Base-by-base conservation (phyloP, 805 yeast genomes). In the Kazachstania kunashirensis region DNA sequence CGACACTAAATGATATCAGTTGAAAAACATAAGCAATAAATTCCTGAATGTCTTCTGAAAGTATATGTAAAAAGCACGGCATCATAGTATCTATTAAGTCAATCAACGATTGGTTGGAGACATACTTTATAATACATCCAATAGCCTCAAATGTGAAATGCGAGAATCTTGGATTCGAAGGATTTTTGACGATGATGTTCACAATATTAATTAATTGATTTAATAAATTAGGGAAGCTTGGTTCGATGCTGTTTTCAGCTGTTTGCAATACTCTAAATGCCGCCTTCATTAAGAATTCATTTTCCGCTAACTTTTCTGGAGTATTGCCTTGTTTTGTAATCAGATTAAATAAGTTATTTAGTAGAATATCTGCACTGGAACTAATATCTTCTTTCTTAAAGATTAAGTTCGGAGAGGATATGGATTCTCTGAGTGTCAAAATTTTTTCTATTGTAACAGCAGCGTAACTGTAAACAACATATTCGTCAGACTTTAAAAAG, bases 11-110 rank as follows among this genome's bases (percentile, higher is more conserved):
- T 1, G 96, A 79, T 40, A 92, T 66, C n/a, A 92, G 69, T 63
- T 92, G 99, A 61, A 94, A 81, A 5, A 81, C 77, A 53, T 92
- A 92, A 9, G 97, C 96, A 13, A 84, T 77, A 55, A 92, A 92
- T 62, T 92, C 99, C 49, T 88, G 89, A 31, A 92, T 82, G 49
- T 92, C 97, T 34, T 77, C 76, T 15, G 83, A 79, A 38, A 92
- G 66, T 20, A 88, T 73, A 1, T 62, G 61, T 42, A 88, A 62
- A 39, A 84, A 65, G 2, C 76, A 68, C 6, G 94, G 89, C 49
- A 88, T 68, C 24, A 84, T 65, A 9, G 72, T 40, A 1, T 64
- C 61, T 13, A 67, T 50, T 19, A 66, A 52, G 10, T 53, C 44
- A 5, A 48, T 37, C 4, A 58, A 39, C 29, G 64, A 53, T 17